phyloP scores from a whole-genome alignment of 768 basidiomycete genomes.

The Lanmaoa rubissima region DNA sequence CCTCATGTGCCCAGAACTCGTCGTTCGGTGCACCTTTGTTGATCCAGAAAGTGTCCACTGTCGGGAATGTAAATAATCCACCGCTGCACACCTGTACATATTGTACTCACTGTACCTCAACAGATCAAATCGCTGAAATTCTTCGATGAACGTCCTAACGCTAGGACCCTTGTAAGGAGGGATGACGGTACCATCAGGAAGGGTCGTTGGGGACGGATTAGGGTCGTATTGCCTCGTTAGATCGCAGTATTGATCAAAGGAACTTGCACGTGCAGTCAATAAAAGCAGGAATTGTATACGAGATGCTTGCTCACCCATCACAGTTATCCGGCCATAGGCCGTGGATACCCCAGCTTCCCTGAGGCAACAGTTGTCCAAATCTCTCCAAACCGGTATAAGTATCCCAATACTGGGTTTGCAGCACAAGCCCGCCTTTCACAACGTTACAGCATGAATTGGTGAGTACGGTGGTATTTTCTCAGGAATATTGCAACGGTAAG shows the following conservation, averaged over 20 bases:
- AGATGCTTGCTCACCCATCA: conserved; percentile 43
- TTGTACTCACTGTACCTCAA: conserved; percentile 50
- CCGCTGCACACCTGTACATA: neutral
- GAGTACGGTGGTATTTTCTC: conserved; percentile 61
- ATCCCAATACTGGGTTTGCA: conserved; percentile 66
- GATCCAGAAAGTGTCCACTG: conserved; percentile 73
- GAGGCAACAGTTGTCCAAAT: conserved; percentile 59
- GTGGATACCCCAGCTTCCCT: conserved; percentile 67
- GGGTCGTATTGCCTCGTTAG: conserved; percentile 59
- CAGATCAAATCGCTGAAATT: conserved; percentile 56
- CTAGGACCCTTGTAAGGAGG: conserved; percentile 57
- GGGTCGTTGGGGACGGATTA: conserved; percentile 47
- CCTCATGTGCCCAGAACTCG: conserved; percentile 72
- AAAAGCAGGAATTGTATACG: neutral
- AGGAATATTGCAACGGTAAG: conserved; percentile 53
- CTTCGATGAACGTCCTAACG: conserved; percentile 55
- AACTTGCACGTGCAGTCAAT: conserved; percentile 35
- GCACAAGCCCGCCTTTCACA: conserved; percentile 61
- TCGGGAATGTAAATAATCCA: neutral
- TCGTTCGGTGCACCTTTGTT: conserved; percentile 58
- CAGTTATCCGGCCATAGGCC: conserved; percentile 78
- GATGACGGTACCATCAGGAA: conserved; percentile 51
- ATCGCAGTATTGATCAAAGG: conserved; percentile 68
- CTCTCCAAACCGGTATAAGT: conserved; percentile 67
- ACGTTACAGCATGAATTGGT: conserved; percentile 64